Base-by-base conservation (phyloP, 441 rosid genomes). In the Arabidopsis lyrata region DNA sequence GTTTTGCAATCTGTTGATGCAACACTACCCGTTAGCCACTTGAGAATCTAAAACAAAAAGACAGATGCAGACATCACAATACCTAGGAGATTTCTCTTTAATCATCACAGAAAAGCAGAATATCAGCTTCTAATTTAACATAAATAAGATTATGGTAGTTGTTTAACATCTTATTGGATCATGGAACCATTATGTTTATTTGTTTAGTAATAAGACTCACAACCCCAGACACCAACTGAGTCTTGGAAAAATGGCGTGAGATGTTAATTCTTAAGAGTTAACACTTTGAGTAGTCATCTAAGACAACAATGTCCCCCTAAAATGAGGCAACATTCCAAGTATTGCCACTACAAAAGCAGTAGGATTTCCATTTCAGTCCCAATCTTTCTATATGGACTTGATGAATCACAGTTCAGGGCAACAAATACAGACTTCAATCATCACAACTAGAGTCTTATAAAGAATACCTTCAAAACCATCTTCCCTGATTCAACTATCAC, bases 1-100 rank as follows among this genome's bases (percentile, higher is more conserved):
- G 78, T 76, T 79, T 89, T 93, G 86, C 93, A 86, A 82, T 93
- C 98, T 93, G 77, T 71, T 18, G 11, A 63, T 27, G 7, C 54
- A 66, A 58, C 0, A 59, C 9, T 15, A 12, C 48, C 56, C 20
- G 45, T 62, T 44, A 59, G 38, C 44, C 32, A 59, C 16, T 13
- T 41, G 18, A 48, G 3, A 34, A 73, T 64, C 32, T 10, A 22
- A 6, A 24, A 64, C 13, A 8, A 6, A 47, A 12, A 57, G 10
- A 12, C 7, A 18, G 31, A 45, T 12, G 31, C 44, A 56, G 41
- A 24, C 42, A n/a, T 5, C 41, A 73, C 45, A 72, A 56, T 14
- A 13, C 35, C 8, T 18, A 53, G 6, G 48, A 63, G 15, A 54
- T 42, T 63, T 24, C 52, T 29, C 68, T 24, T 24, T 61, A 39